Conservation (phyloP, 2,329 filamentous ascomycete species). For the Eurotiales sp. region DNA sequence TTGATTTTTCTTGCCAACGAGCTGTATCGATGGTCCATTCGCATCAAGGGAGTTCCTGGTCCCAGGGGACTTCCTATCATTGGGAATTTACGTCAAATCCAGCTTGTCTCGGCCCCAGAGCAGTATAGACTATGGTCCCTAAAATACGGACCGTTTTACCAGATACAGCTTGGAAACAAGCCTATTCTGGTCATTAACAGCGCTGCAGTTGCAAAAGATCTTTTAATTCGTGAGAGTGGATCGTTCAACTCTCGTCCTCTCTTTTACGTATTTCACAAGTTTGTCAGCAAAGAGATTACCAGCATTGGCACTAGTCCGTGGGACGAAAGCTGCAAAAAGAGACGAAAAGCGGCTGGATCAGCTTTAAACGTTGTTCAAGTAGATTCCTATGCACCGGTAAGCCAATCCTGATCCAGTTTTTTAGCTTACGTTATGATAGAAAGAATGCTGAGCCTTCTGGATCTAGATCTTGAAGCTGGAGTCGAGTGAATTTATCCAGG, state of each 20-base stretch:
- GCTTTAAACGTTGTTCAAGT: constrained; percentile 15
- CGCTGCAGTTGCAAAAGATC: constrained; percentile 37
- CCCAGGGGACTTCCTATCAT: constrained; percentile 6
- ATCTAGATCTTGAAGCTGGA: constrained; percentile 13
- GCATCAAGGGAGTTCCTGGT: constrained; percentile 7
- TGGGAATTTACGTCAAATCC: constrained; percentile 7
- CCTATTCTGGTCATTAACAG: constrained; percentile 44
- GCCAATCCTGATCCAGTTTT: not conserved
- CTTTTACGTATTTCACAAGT: constrained; percentile 46
- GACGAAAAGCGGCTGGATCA: constrained; percentile 14
- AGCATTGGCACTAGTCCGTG: constrained; percentile 17
- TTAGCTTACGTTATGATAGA: not conserved
- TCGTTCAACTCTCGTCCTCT: constrained; percentile 41
- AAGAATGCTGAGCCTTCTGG: not conserved
- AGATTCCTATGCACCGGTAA: constrained; percentile 14
- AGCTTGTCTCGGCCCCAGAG: constrained; percentile 21
- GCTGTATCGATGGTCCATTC: constrained; percentile 9
- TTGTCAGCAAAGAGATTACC: constrained; percentile 18
- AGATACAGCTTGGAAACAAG: constrained; percentile 45
- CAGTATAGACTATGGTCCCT: constrained; percentile 43
- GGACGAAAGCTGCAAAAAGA: constrained; percentile 16
- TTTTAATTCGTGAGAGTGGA: constrained; percentile 42
- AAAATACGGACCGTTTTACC: constrained; percentile 41
- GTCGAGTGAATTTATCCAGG: constrained; percentile 14
- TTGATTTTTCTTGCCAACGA: constrained; percentile 4